Percentiles rank a stretch among this genome's conserved stretches.
These are phyloP conservation scores for Dactylonectria estremocensis DNA, from an alignment of 2,329 filamentous ascomycete species.

Conservation along the genomic window DNA sequence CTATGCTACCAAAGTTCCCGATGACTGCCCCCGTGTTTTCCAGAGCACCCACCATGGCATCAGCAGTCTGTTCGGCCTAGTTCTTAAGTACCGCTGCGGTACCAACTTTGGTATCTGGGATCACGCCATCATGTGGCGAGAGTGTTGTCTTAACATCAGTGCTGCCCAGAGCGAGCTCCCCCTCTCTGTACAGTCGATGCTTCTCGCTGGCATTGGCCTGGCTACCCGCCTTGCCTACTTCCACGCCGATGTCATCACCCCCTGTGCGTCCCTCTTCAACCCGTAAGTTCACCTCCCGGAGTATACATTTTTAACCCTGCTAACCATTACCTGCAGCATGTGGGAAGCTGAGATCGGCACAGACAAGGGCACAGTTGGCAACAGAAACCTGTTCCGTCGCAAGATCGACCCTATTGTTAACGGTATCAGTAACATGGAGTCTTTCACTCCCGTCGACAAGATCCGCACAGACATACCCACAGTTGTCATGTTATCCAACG, in stretches of 20 bases:
- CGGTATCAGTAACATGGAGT: constrained; percentile 37
- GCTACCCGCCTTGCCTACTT: constrained; percentile 41
- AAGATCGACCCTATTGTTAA: constrained; percentile 41
- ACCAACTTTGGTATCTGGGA: constrained; percentile 42
- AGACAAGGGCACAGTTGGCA: constrained; percentile 31
- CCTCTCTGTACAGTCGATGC: constrained; percentile 37
- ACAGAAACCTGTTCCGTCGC: constrained; percentile 34
- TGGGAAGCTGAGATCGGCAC: constrained; percentile 40
- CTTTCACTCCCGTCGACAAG: constrained; percentile 37
- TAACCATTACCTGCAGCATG: constrained; percentile 27
- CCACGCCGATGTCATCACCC: constrained; percentile 40
- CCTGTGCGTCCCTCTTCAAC: constrained; percentile 39
- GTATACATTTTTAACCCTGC: background rate
- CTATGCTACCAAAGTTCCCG: constrained; percentile 32
- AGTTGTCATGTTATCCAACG: constrained; percentile 39
- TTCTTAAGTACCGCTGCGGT: constrained; percentile 35
- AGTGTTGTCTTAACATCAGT: constrained; percentile 41
- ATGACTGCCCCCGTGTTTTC: constrained; percentile 36
- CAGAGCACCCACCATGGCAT: constrained; percentile 42
- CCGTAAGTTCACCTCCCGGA: constrained; percentile 27
- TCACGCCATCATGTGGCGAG: constrained; percentile 41
- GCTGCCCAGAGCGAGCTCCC: constrained; percentile 36
- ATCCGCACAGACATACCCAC: constrained; percentile 37
- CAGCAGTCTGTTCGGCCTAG: constrained; percentile 36
- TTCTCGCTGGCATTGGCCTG: constrained; percentile 37